Conservation (phyloP, 2,329 filamentous ascomycete species). For the Geosmithia flava region DNA sequence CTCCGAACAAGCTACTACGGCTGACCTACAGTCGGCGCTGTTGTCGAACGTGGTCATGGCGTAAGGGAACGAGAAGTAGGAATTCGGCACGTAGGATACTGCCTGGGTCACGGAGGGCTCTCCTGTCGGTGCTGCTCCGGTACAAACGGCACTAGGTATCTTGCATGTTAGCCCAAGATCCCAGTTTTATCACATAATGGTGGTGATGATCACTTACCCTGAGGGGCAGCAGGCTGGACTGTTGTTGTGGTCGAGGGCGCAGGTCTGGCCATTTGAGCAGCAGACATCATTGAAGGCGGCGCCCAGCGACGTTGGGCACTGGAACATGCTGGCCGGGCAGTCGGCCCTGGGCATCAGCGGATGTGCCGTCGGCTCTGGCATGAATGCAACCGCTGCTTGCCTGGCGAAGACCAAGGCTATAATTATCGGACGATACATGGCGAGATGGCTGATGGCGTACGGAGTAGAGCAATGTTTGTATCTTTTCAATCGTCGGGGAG, state of each 20-base stretch:
- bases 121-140: constrained; percentile 37
- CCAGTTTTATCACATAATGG: not conserved
- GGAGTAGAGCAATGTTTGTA: not conserved
- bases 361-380: not conserved
- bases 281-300: constrained; percentile 34
- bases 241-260: constrained; percentile 33
- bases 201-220: constrained; percentile 23
- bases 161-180: not conserved
- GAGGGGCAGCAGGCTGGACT: constrained; percentile 41
- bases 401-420: not conserved
- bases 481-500: not conserved
- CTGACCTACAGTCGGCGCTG: constrained; percentile 36
- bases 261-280: constrained; percentile 37
- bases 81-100: constrained; percentile 41
- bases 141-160: constrained; percentile 35
- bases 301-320: constrained; percentile 33
- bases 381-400: not conserved
- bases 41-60: constrained; percentile 39
- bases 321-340: constrained; percentile 37
- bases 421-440: not conserved
- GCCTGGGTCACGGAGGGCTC: constrained; percentile 18
- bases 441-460: not conserved
- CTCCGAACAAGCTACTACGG: constrained; percentile 34
- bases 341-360: constrained; percentile 12
- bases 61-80: constrained; percentile 48